Evolutionary conservation across 1,284 basidiomycete genomes (phyloP), one percentile per base, ranked within the genome.

Genomic region (Rhodotorula sp.): DNA sequence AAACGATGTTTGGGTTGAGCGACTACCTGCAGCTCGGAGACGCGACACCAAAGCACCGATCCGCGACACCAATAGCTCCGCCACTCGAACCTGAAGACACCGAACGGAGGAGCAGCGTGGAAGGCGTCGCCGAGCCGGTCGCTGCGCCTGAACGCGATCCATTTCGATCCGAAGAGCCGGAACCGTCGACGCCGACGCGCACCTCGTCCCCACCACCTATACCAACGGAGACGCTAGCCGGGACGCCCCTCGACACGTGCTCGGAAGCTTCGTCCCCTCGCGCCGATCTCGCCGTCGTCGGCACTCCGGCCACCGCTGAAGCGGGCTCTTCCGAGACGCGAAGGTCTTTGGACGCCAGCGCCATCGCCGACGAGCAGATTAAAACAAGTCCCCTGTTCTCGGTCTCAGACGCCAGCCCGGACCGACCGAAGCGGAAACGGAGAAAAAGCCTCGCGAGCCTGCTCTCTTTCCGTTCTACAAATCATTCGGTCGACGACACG

Each of bases 1-100:
- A 69, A 29, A 74, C 71, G 2, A 70, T 75, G 66, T 75, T 75
- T 26, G 73, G 72, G 12, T 34, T 75, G 29, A 65, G 65, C 59
- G 68, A 72, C 34, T 48, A 70, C 43, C 57, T 72, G 57, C 66
- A 67, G 48, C 16, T 26, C 16, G 43, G 63, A 5, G 4, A 26
- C 26, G 16, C 16, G 46, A 47, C 29, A 29, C 58, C 3, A 18
- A 31, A 18, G 10, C 21, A 12, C 51, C 61, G 46, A 20, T 10
- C 18, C 29, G 39, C 1, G 51, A 26, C 16, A 47, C 39, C 39
- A 14, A 43, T 12, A 43, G 10, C 39, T 14, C 39, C 39, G 39
- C 39, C 12, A 10, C 10, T 43, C 39, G 2, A 14, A 10, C 10
- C 39, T 43, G 10, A 14, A 43, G 39, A 12, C 39, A 14, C 12